These are phyloP conservation scores for Groenewaldozyma auringiensis DNA, from an alignment of 1,139 yeast genomes.

Conservation along the genomic window DNA sequence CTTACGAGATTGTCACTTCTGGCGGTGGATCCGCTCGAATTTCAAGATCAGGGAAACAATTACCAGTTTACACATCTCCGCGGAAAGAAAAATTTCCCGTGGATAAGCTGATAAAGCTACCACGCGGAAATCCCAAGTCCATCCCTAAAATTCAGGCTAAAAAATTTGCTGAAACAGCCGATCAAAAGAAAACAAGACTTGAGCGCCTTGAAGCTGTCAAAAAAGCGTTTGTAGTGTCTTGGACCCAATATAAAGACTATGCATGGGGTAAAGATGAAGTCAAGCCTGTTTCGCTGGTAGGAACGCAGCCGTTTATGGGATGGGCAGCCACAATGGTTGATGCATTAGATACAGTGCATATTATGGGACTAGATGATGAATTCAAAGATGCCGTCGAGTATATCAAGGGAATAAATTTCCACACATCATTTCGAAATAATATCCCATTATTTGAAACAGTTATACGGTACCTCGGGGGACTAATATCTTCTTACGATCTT, in stretches of 20 bases:
- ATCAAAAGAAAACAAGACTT: constrained; percentile 8
- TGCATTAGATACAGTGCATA: constrained; percentile 56
- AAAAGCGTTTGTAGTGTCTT: constrained; percentile 47
- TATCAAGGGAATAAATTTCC: constrained; percentile 48
- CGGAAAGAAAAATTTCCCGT: constrained; percentile 22
- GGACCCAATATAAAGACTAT: constrained; percentile 50
- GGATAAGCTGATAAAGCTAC: constrained; percentile 11
- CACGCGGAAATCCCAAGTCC: constrained; percentile 3
- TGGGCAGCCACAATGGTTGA: constrained; percentile 55
- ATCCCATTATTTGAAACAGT: constrained; percentile 70
- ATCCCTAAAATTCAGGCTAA: constrained; percentile 17
- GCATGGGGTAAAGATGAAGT: constrained; percentile 69
- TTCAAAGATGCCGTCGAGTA: constrained; percentile 45
- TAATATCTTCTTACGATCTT: constrained; percentile 61
- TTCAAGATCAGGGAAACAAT: constrained; percentile 1
- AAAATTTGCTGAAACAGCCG: constrained; percentile 10
- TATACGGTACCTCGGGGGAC: constrained; percentile 65
- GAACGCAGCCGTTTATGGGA: constrained; percentile 38
- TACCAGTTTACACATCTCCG: constrained; percentile 14
- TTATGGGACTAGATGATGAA: constrained; percentile 54
- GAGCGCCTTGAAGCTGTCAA: constrained; percentile 41
- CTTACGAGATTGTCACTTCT: constrained; percentile 7
- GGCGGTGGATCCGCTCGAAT: constrained; percentile 8
- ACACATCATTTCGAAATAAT: constrained; percentile 32
- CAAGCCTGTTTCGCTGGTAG: constrained; percentile 31